Evolutionary conservation across 2,329 filamentous ascomycete species (phyloP), one percentile per base, ranked within the genome.

Genomic region (Emergomyces pasteurianus): DNA sequence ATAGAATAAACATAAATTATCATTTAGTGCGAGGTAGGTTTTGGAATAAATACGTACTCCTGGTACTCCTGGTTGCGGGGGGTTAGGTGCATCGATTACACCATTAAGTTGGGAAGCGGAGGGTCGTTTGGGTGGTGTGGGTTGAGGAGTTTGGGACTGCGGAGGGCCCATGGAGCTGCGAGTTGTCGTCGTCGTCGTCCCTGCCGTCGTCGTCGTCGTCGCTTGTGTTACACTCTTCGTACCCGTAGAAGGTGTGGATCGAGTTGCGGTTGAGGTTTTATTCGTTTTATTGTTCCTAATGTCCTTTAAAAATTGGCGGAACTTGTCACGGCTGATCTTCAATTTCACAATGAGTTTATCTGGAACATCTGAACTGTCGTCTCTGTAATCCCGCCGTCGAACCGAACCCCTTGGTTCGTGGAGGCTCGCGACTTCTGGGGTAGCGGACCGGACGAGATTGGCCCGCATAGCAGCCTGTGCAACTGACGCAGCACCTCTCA

Each of bases 381-480:
- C 92, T 56, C 90, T 83, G 50, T 85, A 83, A 64, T 88, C 83
- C 65, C 84, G 82, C 66, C 83, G 78, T 65, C 84, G 78, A 8
- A 78, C 80, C 6, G 86, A 86, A 8, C 83, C 85, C 67, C 91
- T 80, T 1, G 87, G 83, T 72, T 96, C 90, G 67, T 89, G 84
- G 66, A 81, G 78, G 60, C 79, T 75, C 52, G 80, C 82, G 16
- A 64, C 60, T 72, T 97, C 94, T 2, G 94, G 94, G 0, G 94
- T 97, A 71, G 92, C 89, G 38, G 92, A 96, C 63, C 94, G 86
- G 57, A 86, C 85, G 57, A 90, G 72, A 60, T 81, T 77, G 42
- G 87, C 87, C 64, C 83, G 78, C 84, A 97, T 92, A 60, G 92
- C 88, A 65, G 90, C 89, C 71, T 92, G 89, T 4, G 92, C 92